phyloP scores from a whole-genome alignment of 2,329 filamentous ascomycete species.

The Phoma sp. region DNA sequence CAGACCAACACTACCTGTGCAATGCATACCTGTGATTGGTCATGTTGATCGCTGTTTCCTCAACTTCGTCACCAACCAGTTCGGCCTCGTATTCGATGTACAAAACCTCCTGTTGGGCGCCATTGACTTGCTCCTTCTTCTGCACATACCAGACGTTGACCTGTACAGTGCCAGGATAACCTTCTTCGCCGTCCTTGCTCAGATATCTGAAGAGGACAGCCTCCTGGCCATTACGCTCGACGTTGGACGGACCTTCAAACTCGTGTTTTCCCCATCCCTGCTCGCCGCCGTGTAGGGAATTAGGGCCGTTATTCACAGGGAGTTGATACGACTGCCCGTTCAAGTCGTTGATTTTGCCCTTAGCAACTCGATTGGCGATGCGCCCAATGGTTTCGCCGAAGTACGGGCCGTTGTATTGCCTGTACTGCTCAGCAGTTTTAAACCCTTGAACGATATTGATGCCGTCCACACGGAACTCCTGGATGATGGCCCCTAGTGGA shows the following conservation, averaged over 20 bases:
- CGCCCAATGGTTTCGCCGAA: slow-evolving; percentile 95
- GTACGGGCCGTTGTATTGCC: slow-evolving; percentile 74
- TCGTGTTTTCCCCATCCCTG: slow-evolving; percentile 82
- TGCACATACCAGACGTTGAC: slow-evolving; percentile 79
- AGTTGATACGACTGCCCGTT: slow-evolving; percentile 76
- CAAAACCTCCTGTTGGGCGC: slow-evolving; percentile 72
- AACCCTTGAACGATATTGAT: slow-evolving; percentile 91
- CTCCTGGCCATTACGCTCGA: slow-evolving; percentile 56
- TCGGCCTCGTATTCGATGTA: slow-evolving; percentile 90
- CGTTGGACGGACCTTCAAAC: slow-evolving; percentile 74
- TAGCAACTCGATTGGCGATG: slow-evolving; percentile 78
- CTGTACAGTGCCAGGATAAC: slow-evolving; percentile 86
- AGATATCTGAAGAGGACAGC: slow-evolving; percentile 58
- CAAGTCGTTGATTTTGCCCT: slow-evolving; percentile 72
- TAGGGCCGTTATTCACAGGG: slow-evolving; percentile 76
- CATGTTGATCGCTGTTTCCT: slow-evolving; percentile 91
- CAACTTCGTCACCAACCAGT: slow-evolving; percentile 72
- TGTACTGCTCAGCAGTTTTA: slow-evolving; percentile 76
- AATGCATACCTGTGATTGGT: slow-evolving; percentile 86
- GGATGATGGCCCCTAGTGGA: slow-evolving; percentile 78
- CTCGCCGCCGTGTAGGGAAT: slow-evolving; percentile 64
- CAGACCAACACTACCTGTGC: too few relatives aligned
- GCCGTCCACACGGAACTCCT: slow-evolving; percentile 78
- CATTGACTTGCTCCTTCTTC: slow-evolving; percentile 68
- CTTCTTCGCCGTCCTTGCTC: slow-evolving; percentile 84